Conservation (phyloP, 2,329 filamentous ascomycete genomes). For the Botrytis squamosa region DNA sequence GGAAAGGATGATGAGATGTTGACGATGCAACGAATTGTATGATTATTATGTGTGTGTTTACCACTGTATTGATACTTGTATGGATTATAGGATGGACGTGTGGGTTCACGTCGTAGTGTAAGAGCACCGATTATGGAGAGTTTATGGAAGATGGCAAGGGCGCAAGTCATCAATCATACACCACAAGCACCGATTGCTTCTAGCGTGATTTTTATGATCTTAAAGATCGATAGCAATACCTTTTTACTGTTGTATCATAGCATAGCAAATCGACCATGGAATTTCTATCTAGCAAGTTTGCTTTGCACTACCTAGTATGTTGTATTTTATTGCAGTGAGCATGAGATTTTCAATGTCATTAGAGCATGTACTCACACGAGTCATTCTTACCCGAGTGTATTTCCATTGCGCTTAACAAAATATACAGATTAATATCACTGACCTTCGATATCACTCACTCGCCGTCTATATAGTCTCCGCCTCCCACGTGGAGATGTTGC, state of each 20-base stretch:
- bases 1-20: background rate
- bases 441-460: background rate
- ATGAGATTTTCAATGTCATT: background rate
- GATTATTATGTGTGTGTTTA: background rate
- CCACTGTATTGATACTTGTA: constrained; percentile 8
- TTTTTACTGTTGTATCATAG: background rate
- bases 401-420: background rate
- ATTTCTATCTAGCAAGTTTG: background rate
- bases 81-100: background rate
- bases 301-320: background rate
- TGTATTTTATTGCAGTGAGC: background rate
- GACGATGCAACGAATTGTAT: background rate
- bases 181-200: background rate
- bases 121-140: background rate
- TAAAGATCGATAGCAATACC: background rate
- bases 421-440: background rate
- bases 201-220: background rate
- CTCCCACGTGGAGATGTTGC: background rate
- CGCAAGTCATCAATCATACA: background rate
- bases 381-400: background rate
- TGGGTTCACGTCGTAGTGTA: background rate
- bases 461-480: background rate
- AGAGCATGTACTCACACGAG: background rate
- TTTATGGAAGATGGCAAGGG: background rate
- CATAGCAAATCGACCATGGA: background rate